phyloP scores from a whole-genome alignment of 1,284 basidiomycete genomes.

The Apiotrichum porosum region DNA sequence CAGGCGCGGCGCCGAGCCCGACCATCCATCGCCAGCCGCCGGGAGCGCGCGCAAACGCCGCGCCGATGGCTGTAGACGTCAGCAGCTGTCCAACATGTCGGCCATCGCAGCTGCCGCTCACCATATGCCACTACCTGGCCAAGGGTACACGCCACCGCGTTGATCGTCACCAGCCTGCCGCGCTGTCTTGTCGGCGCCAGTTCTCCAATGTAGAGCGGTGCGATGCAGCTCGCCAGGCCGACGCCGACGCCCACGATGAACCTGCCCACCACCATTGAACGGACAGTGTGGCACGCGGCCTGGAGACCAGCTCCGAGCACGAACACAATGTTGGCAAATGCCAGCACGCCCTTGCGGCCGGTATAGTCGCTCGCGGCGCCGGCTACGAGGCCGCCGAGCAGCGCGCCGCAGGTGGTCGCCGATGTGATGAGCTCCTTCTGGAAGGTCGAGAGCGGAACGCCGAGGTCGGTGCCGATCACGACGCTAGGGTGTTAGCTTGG shows the following conservation, averaged over 20 bases:
- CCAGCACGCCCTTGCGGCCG: conserved; percentile 65
- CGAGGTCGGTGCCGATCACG: conserved; percentile 64
- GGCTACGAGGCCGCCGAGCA: conserved; percentile 65
- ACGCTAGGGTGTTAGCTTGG: conserved; percentile 50
- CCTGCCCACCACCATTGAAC: conserved; percentile 69
- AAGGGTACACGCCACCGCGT: conserved; percentile 49
- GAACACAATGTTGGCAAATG: conserved; percentile 68
- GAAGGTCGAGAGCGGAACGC: conserved; percentile 57
- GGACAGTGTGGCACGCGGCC: conserved; percentile 60
- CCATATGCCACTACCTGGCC: conserved; percentile 74
- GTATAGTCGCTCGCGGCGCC: conserved; percentile 68
- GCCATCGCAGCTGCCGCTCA: too few species aligned
- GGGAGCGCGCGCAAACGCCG: conserved; percentile 60
- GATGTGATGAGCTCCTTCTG: conserved; percentile 79
- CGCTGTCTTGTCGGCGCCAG: conserved; percentile 69
- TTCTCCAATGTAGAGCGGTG: conserved; percentile 78
- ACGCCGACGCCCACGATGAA: conserved; percentile 59
- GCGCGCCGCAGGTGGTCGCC: conserved; percentile 70
- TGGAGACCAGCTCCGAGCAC: conserved; percentile 63
- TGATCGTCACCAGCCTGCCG: conserved; percentile 64
- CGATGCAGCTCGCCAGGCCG: conserved; percentile 66
- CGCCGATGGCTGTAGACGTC: conserved; percentile 56
- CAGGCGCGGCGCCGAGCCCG: conserved; percentile 65
- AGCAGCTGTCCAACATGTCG: neutral
- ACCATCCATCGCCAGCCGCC: conserved; percentile 82